Base-by-base conservation (phyloP, 192 early-diverging fungal species). In the Rhizoclosmatium globosum region DNA sequence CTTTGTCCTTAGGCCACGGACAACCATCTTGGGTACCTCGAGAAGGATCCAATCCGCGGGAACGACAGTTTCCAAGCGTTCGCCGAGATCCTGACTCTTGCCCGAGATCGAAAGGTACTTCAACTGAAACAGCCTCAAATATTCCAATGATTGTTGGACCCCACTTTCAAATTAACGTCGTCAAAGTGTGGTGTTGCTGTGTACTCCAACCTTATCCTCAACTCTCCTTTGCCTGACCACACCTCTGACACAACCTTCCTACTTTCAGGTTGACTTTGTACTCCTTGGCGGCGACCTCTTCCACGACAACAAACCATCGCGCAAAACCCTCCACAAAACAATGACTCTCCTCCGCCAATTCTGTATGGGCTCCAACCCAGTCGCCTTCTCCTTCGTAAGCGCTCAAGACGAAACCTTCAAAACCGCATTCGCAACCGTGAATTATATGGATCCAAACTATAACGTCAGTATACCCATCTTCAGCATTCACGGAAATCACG, bases 401-500 rank as follows among this genome's bases (percentile, higher is more conserved):
- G 71, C 60, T 11, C 57, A 72, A 31, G 78, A 81, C 66, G 47
- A 64, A 50, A 43, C 47, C 19, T 75, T 58, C 70, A 39, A 78
- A 60, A 60, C 43, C 62, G 47, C 48, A 57, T 90, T 92, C 61
- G 77, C 78, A n/a, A 89, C 81, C 9, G 93, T 94, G 17, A 98
- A 97, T 72, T 96, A 94, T 82, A 86, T 91, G 74, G 95, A 97
- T 68, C 92, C 94, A 2, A 96, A 99, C 76, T 77, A 92, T 13
- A 97, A 97, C 74, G 85, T 97, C 4, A 75, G 87, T 3, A 88
- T 96, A 17, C 97, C 97, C 0, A 89, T 99, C 0, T 99, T 98
- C 78, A 93, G 95, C 0, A 99, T 99, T 65, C 97, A 99, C 80
- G 97, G 97, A 0, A 99, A 99, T 84, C 97, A 99, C 77, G 97